Evolutionary conservation across 129 eudicot genomes (phyloP).

Genomic region (Solidago caesia): DNA sequence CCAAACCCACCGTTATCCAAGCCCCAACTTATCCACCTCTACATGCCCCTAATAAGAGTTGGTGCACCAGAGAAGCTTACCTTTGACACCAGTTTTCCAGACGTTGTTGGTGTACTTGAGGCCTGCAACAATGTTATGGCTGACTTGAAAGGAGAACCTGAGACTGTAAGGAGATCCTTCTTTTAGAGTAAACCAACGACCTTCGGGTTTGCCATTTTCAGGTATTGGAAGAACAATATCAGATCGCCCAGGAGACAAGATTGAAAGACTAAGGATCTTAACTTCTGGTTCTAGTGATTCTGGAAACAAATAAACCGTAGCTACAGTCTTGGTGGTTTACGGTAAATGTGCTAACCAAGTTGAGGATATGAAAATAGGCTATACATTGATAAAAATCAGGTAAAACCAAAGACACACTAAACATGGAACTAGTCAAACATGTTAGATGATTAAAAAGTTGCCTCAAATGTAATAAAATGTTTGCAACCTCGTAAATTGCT

Average conservation of each 20-base stretch:
- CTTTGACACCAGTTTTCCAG: conserved; percentile 75
- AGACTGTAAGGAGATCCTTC: conserved; percentile 66
- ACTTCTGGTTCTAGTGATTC: conserved; percentile 71
- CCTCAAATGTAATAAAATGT: not conserved
- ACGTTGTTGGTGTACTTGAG: conserved; percentile 62
- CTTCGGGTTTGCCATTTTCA: conserved; percentile 55
- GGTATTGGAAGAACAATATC: conserved; percentile 61
- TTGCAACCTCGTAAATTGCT: not conserved
- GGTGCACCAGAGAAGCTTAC: conserved; percentile 27
- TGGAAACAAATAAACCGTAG: conserved; percentile 25
- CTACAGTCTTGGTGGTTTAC: conserved; percentile 17
- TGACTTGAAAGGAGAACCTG: conserved; percentile 62
- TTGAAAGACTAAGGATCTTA: conserved; percentile 63
- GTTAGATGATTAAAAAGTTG: not conserved
- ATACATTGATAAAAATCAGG: not conserved
- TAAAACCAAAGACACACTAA: not conserved
- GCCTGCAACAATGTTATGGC: conserved; percentile 68
- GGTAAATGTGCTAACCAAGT: not conserved
- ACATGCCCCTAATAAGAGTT: not conserved
- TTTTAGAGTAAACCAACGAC: conserved; percentile 68
- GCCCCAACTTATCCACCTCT: not conserved
- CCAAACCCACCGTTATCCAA: not conserved
- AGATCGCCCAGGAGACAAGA: conserved; percentile 54
- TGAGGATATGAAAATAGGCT: not conserved
- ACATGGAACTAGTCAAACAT: not conserved